phyloP scores from a whole-genome alignment of 2,329 filamentous ascomycete species.

The Aotearoamyces nothofagi region DNA sequence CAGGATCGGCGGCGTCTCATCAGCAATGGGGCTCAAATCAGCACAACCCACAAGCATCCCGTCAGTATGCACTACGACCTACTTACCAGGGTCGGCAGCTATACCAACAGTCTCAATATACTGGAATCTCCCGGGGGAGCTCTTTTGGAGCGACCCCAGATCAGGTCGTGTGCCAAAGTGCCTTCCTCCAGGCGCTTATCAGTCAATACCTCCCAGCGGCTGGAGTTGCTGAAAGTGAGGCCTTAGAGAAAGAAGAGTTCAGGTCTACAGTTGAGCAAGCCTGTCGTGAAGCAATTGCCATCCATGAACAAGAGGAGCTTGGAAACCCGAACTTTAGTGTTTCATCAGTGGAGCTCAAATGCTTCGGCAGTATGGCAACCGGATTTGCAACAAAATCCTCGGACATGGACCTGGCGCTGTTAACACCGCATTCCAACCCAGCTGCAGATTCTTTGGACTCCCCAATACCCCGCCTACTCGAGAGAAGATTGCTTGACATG shows the following conservation, averaged over 20 bases:
- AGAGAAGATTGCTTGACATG: slow-evolving; percentile 55
- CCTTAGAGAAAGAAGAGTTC: slow-evolving; percentile 57
- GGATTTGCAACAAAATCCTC: slow-evolving; percentile 81
- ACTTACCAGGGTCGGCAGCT: slow-evolving; percentile 15
- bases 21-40: too few species aligned
- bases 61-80: slow-evolving; percentile 6
- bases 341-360: slow-evolving; percentile 49
- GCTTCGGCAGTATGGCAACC: slow-evolving; percentile 70
- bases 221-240: slow-evolving; percentile 48
- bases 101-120: slow-evolving; percentile 12
- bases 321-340: slow-evolving; percentile 31
- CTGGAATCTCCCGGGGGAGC: slow-evolving; percentile 7
- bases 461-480: slow-evolving; percentile 57
- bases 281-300: slow-evolving; percentile 41
- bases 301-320: slow-evolving; percentile 30
- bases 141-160: slow-evolving; percentile 17
- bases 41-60: too few species aligned
- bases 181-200: slow-evolving; percentile 33
- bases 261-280: slow-evolving; percentile 47
- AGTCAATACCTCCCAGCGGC: slow-evolving; percentile 13
- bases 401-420: slow-evolving; percentile 76
- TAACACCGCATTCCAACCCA: slow-evolving; percentile 44
- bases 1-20: too few species aligned
- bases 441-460: slow-evolving; percentile 38
- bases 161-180: slow-evolving; percentile 31